Base-by-base conservation (phyloP, 1,284 basidiomycete species). In the Pseudozyma sp. region DNA sequence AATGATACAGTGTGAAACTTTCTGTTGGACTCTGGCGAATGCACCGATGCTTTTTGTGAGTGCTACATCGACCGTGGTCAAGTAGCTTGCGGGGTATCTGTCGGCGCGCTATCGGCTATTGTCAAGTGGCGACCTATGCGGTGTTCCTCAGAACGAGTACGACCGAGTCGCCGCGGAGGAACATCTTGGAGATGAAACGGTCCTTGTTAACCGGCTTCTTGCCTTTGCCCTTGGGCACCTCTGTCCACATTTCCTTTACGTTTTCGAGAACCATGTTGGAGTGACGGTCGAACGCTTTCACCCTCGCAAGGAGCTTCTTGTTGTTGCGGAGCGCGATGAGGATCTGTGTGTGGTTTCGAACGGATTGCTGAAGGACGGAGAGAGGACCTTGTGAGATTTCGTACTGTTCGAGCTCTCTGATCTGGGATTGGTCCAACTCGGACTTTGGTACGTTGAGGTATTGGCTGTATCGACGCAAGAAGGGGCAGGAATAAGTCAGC, bases 251-350 rank as follows among this genome's bases (percentile, higher is more conserved):
- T 92, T 84, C 82, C 64, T 84, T 84, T 31, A 84, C 82, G 39
- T 83, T 84, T 54, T 84, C 82, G 13, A 84, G 66, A 8, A 84
- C 97, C 96, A 99, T 98, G 85, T 99, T 99, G 78, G 92, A 93
- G 86, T 99, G 97, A 82, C 97, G 89, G 86, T 99, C 97, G 86
- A 99, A 99, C 0, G 97, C 97, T 86, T 99, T 99, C 65, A 99
- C 96, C 63, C 96, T 90, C 43, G 94, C 97, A 64, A 99, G 88
- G 34, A 99, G 88, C 86, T 99, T 99, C 87, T 97, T 97, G 89
- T 99, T 97, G 88, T 99, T 99, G 81, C 97, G 88, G 66, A 99
- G 88, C 31, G 94, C 95, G 83, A 99, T 96, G 70, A 99, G 90
- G 78, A 99, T 93, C 87, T 99, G 97, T 8, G 94, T 92, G 86